A percentile compares a stretch with the other conserved stretches of the same genome.
These are phyloP conservation scores for Apiospora hydei DNA, from an alignment of 2,329 filamentous ascomycete species.

Conservation along the genomic window DNA sequence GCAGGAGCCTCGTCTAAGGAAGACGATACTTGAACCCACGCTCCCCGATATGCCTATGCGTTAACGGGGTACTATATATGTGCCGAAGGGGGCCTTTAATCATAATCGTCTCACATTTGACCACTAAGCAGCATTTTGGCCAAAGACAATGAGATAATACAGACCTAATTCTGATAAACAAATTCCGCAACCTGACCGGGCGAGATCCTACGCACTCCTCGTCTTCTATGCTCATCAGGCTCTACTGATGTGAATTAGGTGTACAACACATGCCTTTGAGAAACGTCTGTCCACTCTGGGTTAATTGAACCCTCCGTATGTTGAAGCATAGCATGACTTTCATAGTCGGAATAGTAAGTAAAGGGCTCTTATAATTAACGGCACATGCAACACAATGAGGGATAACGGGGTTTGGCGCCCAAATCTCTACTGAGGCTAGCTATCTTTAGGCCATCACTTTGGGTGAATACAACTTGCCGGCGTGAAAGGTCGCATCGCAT, in stretches of 20 bases:
- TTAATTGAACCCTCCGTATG: too few species aligned
- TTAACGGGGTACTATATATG: neutral
- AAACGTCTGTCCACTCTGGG: too few species aligned
- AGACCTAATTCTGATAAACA: neutral
- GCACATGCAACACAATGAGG: neutral
- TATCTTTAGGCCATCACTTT: neutral
- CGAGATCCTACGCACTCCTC: neutral
- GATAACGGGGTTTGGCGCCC: too few species aligned
- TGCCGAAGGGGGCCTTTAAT: neutral
- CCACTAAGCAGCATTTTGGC: neutral
- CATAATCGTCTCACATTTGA: neutral
- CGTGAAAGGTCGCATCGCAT: neutral
- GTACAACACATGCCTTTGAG: too few species aligned
- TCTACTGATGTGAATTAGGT: too few species aligned
- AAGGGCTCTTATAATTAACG: neutral
- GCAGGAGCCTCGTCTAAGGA: neutral
- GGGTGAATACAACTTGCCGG: too few species aligned
- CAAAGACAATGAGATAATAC: neutral
- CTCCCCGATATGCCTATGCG: neutral
- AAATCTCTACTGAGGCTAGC: neutral
- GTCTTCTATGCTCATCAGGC: neutral
- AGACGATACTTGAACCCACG: neutral
- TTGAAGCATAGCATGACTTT: too few species aligned
- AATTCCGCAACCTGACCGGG: neutral
- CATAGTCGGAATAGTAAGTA: neutral